Base-by-base conservation (phyloP, 1,139 yeast genomes). In the Debaryomyces subglobosus region DNA sequence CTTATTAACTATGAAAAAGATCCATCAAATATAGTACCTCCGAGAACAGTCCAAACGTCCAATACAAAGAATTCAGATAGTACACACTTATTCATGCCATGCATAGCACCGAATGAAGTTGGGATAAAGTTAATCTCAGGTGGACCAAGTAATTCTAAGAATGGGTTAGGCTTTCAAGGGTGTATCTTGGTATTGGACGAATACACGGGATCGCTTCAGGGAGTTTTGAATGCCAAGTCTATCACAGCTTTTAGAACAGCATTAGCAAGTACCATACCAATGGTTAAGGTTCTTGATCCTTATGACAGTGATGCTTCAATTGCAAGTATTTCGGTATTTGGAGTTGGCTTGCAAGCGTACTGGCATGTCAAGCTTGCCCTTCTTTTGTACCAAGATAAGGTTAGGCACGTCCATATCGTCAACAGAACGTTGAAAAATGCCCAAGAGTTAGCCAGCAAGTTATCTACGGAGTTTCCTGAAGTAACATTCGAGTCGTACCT, bases 231-330 rank as follows among this genome's bases (percentile, higher is more conserved):
- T 57, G 89, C 87, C 3, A 71, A 74, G 43, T 74, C 82, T 0
- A 63, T 84, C 34, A 85, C 91, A 1, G 89, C 87, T 0, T 84
- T 85, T 54, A 69, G 90, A 57, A 85, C 91, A 1, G 89, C 89
- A 0, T 66, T 85, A 52, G 82, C 85, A 23, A 75, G 82, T 27
- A 69, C 79, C 7, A 61, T 83, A 15, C 81, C 82, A 0, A 61
- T 84, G 51, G 65, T 65, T 10, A 73, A 70, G 46, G 69, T 68
- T 2, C 64, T 78, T 35, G 60, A 61, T 10, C 56, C 56, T 2
- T 53, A 53, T 21, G 21, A 49, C 5, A 52, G 51, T 5, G 37
- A 38, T 5, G 37, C 46, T 5, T 46, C 54, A 5, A 49, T 65
- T 6, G 53, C 64, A 10, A 67, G 63, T 41, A 34, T 79, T 35